A percentile compares a stretch with the other conserved stretches of the same genome.
phyloP scores from a whole-genome alignment of 345 rosid species.

The Lumnitzera racemosa region DNA sequence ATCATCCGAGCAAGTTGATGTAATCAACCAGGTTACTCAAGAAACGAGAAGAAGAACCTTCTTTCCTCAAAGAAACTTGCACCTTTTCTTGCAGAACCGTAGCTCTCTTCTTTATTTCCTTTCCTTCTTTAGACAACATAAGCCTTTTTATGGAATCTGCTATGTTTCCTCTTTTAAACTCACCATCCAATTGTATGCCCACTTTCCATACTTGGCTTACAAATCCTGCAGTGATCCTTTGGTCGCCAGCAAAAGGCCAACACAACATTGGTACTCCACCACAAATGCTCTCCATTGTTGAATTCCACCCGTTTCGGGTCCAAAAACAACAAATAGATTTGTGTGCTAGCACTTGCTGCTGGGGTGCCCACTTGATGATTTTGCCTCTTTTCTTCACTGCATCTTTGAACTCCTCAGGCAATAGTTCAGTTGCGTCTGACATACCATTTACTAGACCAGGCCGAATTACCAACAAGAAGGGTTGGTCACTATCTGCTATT shows the following conservation, averaged over 20 bases:
- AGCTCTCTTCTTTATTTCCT: constrained; percentile 5
- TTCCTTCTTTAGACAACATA: constrained; percentile 7
- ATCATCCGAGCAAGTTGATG: no score
- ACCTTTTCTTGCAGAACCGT: constrained; percentile 4
- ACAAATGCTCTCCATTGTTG: constrained; percentile 9
- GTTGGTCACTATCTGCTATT: constrained; percentile 2
- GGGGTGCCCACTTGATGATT: constrained; percentile 14
- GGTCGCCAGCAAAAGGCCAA: constrained; percentile 10
- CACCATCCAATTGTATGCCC: constrained; percentile 1
- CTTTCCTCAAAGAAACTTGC: constrained; percentile 1
- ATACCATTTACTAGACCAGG: constrained; percentile 2
- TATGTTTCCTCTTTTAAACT: constrained; percentile 1
- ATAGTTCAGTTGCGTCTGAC: neutral
- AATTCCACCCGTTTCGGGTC: constrained; percentile 14
- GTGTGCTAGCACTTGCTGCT: constrained; percentile 7
- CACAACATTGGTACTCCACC: constrained; percentile 11
- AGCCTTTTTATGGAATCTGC: constrained; percentile 3
- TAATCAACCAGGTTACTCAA: no score
- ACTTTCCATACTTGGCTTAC: constrained; percentile 8
- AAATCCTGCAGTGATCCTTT: constrained; percentile 11
- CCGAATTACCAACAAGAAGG: constrained; percentile 6
- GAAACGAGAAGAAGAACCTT: constrained; percentile 4
- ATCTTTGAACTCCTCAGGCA: constrained; percentile 5
- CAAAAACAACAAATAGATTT: constrained; percentile 7
- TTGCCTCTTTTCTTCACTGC: neutral